Evolutionary conservation across 805 yeast genomes (phyloP).

Genomic region (Myxozyma udenii): DNA sequence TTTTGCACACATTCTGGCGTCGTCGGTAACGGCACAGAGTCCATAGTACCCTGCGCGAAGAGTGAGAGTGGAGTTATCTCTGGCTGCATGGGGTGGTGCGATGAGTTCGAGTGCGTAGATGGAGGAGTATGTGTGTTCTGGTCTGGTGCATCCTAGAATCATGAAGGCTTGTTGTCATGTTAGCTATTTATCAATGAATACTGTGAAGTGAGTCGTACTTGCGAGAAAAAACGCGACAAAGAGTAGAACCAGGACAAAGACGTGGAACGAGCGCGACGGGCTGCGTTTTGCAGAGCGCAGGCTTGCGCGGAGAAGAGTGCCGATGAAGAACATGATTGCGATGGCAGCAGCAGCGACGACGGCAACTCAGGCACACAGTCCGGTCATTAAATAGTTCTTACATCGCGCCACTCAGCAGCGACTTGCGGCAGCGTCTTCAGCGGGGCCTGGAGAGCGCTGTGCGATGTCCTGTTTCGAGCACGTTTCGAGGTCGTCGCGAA

Average conservation of each 20-base stretch:
- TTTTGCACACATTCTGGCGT: constrained; percentile 6
- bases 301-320: background rate
- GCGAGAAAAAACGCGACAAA: constrained; percentile 19
- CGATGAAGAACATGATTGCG: constrained; percentile 3
- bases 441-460: too few species aligned
- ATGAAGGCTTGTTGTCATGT: constrained; percentile 10
- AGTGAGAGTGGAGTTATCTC: constrained; percentile 6
- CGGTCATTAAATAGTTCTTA: background rate
- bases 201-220: constrained; percentile 4
- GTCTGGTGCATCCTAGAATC: constrained; percentile 22
- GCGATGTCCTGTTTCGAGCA: too few species aligned
- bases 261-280: constrained; percentile 8
- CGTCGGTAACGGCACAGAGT: constrained; percentile 13
- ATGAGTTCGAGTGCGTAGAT: constrained; percentile 22
- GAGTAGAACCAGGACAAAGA: constrained; percentile 6
- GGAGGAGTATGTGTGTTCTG: constrained; percentile 17
- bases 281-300: background rate
- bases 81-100: background rate
- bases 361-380: background rate
- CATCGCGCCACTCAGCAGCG: too few species aligned
- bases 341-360: background rate
- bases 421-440: too few species aligned
- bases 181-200: background rate
- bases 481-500: too few species aligned
- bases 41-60: constrained; percentile 25